Conservation (phyloP, 495 filamentous ascomycete species). For the Penicillium dipodomyicola region DNA sequence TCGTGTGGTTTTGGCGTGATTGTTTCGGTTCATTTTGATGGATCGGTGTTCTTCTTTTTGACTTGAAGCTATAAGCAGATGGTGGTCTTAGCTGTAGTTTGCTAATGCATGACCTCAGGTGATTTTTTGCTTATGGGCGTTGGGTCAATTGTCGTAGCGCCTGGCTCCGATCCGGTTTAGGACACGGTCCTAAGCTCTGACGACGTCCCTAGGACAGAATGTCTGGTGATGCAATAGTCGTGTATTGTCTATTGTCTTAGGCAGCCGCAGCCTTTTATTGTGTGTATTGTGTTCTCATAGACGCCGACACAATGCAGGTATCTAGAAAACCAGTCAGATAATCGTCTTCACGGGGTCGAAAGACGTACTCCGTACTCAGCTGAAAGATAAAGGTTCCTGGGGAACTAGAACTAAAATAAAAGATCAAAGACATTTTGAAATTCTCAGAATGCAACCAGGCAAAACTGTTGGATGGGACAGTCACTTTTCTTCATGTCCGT, state of each 20-base stretch:
- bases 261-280: not conserved
- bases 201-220: not conserved
- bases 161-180: slow-evolving; percentile 4
- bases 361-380: not conserved
- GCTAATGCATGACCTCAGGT: not conserved
- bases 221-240: not conserved
- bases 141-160: not conserved
- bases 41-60: not conserved
- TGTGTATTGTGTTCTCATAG: not conserved
- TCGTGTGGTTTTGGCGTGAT: not conserved
- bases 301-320: not conserved
- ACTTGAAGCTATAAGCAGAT: not conserved
- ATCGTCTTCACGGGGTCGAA: not conserved
- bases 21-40: not conserved
- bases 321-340: not conserved
- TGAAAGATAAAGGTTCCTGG: not conserved
- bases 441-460: slow-evolving; percentile 15
- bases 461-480: slow-evolving; percentile 14
- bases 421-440: not conserved
- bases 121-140: not conserved
- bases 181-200: not conserved
- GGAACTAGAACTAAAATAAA: not conserved
- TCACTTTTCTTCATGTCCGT: slow-evolving; percentile 12
- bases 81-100: not conserved
- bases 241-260: slow-evolving; percentile 1